phyloP scores from a whole-genome alignment of 2,329 filamentous ascomycete genomes.

The Ophiosphaerella narmari region DNA sequence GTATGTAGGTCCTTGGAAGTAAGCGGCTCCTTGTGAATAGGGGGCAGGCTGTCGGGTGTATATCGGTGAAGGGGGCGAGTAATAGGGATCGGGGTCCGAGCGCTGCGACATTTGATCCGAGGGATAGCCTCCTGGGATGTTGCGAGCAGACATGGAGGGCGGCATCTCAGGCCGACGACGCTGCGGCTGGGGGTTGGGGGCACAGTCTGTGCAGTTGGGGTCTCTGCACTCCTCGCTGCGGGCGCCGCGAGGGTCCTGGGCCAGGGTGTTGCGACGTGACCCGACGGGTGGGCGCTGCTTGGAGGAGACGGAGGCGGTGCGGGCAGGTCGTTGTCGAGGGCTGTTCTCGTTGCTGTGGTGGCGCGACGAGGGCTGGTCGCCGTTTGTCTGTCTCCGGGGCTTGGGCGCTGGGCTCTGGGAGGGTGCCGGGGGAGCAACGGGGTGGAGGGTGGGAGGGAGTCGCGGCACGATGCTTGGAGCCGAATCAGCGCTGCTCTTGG shows the following conservation, averaged over 20 bases:
- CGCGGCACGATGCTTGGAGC: constrained; percentile 47
- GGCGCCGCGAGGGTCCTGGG: constrained; percentile 16
- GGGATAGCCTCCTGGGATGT: constrained; percentile 31
- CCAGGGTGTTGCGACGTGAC: constrained; percentile 19
- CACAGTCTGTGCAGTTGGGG: constrained; percentile 38
- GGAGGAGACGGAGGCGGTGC: constrained; percentile 31
- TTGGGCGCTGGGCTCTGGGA: constrained; percentile 15
- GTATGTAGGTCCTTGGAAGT: constrained; percentile 12
- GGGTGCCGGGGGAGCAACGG: constrained; percentile 16
- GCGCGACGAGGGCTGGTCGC: constrained; percentile 11
- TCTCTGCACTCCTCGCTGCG: constrained; percentile 38
- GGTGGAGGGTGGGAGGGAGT: constrained; percentile 30
- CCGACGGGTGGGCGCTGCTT: constrained; percentile 15
- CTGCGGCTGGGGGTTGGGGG: constrained; percentile 17
- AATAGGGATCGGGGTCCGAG: constrained; percentile 35
- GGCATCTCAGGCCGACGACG: constrained; percentile 20
- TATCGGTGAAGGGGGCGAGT: constrained; percentile 35
- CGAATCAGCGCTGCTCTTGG: constrained; percentile 59
- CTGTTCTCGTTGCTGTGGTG: constrained; percentile 26
- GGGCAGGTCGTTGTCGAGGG: constrained; percentile 30
- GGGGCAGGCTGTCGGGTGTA: constrained; percentile 27
- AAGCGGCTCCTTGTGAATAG: constrained; percentile 2
- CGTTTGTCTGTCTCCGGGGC: constrained; percentile 24
- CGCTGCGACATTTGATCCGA: constrained; percentile 36
- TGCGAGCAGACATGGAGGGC: constrained; percentile 35